Base-by-base conservation (phyloP, 805 yeast genomes). In the Wickerhamomyces hampshirensis region DNA sequence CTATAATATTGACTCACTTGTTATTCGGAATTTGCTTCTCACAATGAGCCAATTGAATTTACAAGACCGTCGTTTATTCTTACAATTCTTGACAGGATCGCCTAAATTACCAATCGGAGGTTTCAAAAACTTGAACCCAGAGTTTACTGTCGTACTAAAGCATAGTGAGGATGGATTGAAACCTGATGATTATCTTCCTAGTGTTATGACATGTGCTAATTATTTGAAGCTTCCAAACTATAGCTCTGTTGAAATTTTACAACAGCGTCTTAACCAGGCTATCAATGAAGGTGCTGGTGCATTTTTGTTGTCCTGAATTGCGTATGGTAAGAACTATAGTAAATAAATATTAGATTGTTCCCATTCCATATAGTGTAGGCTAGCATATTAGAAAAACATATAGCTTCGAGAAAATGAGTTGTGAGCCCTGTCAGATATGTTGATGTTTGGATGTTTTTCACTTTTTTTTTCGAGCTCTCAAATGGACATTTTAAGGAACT, bases 121-220 rank as follows among this genome's bases (percentile, higher is more conserved):
- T 0, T 91, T 91, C 65, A 82, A 81, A 48, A 73, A 84, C 0
- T 64, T 91, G 37, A 70, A 73, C 30, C 98, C 98, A 0, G 81
- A 73, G 35, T 70, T 91, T 31, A 91, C 98, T 0, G 88, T 93
- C 24, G 98, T 93, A 2, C 63, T 86, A 42, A 88, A 86, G 54
- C 79, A 73, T 39, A 71, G 81, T n/a, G 98, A 91, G 35, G 78
- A 73, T 31, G 82, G 79, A 0, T 55, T 74, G 18, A 59, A 63
- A 10, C 72, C 84, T 5, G 95, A 91, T 58, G 87, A 80, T 42
- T 88, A 82, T 53, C 66, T 93, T 38, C 98, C 98, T 2, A 86
- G 96, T 61, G 98, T 93, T 3, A 91, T 91, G 98, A 91, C 98
- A 0, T 91, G 98, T 66, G 97, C 95, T 4, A 91, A 91, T 56